Evolutionary conservation across 176 grass and related monocot genomes (phyloP).

Genomic region (Eleusine indica): DNA sequence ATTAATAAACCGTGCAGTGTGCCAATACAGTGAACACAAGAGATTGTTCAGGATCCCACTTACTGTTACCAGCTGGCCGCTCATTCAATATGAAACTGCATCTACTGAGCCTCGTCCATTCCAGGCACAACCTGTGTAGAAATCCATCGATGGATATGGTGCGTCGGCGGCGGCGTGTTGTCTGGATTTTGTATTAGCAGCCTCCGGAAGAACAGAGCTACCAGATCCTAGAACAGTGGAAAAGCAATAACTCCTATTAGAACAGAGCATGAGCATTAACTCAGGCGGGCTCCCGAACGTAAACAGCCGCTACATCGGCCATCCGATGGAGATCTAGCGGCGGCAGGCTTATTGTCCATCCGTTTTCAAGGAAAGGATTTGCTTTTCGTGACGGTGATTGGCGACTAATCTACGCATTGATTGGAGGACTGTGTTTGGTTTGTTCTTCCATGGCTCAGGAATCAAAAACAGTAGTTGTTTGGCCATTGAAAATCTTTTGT

Average conservation of each 20-base stretch:
- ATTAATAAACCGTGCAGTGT: background rate
- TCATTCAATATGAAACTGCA: background rate
- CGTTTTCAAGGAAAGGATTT: background rate
- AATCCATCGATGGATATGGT: background rate
- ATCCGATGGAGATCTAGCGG: background rate
- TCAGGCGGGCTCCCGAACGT: too few species aligned
- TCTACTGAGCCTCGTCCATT: background rate
- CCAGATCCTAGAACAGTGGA: background rate
- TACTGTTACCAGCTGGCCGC: background rate
- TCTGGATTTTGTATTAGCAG: background rate
- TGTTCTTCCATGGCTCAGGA: background rate
- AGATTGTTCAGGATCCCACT: background rate
- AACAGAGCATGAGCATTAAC: too few species aligned
- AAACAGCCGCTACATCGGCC: too few species aligned
- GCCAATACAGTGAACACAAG: background rate
- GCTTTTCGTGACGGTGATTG: background rate
- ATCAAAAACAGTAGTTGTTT: background rate
- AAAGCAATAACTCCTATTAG: background rate
- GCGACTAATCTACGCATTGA: background rate
- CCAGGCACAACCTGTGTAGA: background rate
- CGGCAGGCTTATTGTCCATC: background rate
- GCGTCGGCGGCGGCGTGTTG: background rate
- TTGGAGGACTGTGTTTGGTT: background rate
- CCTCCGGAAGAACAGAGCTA: slow-evolving; percentile 26
- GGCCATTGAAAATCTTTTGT: background rate